These are phyloP conservation scores for Cutaneotrichosporon sp. DNA, from an alignment of 1,284 basidiomycete genomes.

Conservation along the genomic window DNA sequence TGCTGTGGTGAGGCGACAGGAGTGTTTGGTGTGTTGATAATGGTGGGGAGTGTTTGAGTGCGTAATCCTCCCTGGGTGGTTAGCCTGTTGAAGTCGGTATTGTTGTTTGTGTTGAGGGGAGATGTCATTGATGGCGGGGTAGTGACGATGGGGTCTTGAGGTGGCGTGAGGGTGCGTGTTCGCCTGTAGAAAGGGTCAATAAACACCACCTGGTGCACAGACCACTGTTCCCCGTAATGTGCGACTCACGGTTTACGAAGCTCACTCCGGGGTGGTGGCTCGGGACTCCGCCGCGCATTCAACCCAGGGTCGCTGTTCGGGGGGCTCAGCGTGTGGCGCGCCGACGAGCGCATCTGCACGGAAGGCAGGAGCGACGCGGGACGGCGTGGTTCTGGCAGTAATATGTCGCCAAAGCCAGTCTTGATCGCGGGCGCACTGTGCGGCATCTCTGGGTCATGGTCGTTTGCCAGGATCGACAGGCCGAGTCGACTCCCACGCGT, in stretches of 20 bases:
- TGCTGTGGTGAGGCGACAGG: constrained; percentile 17
- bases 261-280: constrained; percentile 46
- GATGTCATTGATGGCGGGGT: constrained; percentile 3
- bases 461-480: constrained; percentile 7
- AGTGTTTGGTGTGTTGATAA: constrained; percentile 36
- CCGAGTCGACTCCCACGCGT: constrained; percentile 8
- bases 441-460: constrained; percentile 19
- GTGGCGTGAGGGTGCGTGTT: constrained; percentile 5
- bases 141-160: neutral
- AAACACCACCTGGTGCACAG: neutral
- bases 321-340: neutral
- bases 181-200: neutral
- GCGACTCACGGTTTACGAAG: constrained; percentile 40
- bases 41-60: constrained; percentile 27
- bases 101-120: neutral
- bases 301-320: neutral
- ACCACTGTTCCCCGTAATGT: neutral
- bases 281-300: constrained; percentile 25
- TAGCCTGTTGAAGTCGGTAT: neutral
- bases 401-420: constrained; percentile 19
- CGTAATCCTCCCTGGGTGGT: neutral
- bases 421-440: constrained; percentile 22
- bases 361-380: constrained; percentile 15
- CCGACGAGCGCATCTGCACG: constrained; percentile 2
- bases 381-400: constrained; percentile 6